These are phyloP conservation scores for Polychaeton citri DNA, from an alignment of 2,329 filamentous ascomycete genomes.

Conservation along the genomic window DNA sequence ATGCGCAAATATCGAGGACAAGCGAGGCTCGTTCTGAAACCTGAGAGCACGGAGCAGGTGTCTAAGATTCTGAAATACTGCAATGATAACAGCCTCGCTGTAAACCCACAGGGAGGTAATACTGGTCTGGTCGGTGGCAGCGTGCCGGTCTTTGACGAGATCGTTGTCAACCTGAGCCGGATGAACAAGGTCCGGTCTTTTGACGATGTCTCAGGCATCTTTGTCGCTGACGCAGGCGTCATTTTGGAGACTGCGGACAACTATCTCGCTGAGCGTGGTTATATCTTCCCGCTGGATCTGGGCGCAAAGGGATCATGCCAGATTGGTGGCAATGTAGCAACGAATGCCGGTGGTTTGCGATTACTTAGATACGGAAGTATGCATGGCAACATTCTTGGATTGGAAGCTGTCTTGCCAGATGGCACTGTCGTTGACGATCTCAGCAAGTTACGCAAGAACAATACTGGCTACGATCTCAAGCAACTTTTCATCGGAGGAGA, in stretches of 20 bases:
- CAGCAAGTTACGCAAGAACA: slow-evolving; percentile 85
- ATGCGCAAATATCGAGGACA: slow-evolving; percentile 97
- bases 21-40: slow-evolving; percentile 74
- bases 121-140: slow-evolving; percentile 91
- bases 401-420: slow-evolving; percentile 88
- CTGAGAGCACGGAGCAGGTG: slow-evolving; percentile 71
- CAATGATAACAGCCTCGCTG: slow-evolving; percentile 81
- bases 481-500: slow-evolving; percentile 94
- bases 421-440: slow-evolving; percentile 87
- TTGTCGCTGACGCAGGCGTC: slow-evolving; percentile 82
- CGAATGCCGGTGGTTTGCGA: slow-evolving; percentile 85
- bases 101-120: slow-evolving; percentile 95
- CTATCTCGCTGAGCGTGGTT: slow-evolving; percentile 65
- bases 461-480: slow-evolving; percentile 95
- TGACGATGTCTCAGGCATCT: slow-evolving; percentile 79
- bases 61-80: slow-evolving; percentile 88
- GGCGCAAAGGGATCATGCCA: slow-evolving; percentile 96
- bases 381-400: slow-evolving; percentile 80
- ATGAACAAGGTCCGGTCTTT: slow-evolving; percentile 90
- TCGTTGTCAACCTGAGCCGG: slow-evolving; percentile 76
- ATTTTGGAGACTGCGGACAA: slow-evolving; percentile 83
- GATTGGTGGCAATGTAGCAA: slow-evolving; percentile 88
- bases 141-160: slow-evolving; percentile 95
- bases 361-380: slow-evolving; percentile 86
- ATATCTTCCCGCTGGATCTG: slow-evolving; percentile 94